Evolutionary conservation across 257 asterid species (phyloP).

Genomic region (Capsicum baccatum): DNA sequence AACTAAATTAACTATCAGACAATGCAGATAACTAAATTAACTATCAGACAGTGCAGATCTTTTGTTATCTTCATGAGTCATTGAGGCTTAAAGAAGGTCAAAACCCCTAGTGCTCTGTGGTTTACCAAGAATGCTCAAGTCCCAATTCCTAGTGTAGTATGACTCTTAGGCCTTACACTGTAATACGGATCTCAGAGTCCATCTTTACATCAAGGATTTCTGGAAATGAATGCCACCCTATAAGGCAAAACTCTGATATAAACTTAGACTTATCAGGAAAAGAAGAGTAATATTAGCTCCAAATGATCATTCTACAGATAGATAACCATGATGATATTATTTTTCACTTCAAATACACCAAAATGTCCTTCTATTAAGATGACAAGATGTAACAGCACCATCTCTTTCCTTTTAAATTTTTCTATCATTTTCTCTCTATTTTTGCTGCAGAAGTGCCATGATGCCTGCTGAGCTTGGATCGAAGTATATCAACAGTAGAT

Average conservation of each 20-base stretch:
- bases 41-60: not conserved
- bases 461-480: constrained; percentile 4
- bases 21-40: not conserved
- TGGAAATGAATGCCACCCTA: constrained; percentile 8
- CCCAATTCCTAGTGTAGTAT: not conserved
- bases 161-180: no score
- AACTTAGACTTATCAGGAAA: not conserved
- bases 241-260: not conserved
- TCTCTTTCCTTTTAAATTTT: not conserved
- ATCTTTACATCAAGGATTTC: not conserved
- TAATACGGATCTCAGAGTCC: not conserved
- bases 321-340: not conserved
- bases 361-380: constrained; percentile 18
- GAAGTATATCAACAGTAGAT: constrained; percentile 1
- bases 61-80: not conserved
- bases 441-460: constrained; percentile 22
- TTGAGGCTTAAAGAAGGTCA: not conserved
- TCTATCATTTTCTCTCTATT: not conserved
- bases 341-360: not conserved
- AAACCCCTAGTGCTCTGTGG: not conserved
- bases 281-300: constrained; percentile 1
- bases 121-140: not conserved
- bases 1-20: not conserved
- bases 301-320: constrained; percentile 21
- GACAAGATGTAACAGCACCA: not conserved